These are phyloP conservation scores for Hypoxylon rubiginosum DNA, from an alignment of 2,329 filamentous ascomycete genomes.

Conservation along the genomic window DNA sequence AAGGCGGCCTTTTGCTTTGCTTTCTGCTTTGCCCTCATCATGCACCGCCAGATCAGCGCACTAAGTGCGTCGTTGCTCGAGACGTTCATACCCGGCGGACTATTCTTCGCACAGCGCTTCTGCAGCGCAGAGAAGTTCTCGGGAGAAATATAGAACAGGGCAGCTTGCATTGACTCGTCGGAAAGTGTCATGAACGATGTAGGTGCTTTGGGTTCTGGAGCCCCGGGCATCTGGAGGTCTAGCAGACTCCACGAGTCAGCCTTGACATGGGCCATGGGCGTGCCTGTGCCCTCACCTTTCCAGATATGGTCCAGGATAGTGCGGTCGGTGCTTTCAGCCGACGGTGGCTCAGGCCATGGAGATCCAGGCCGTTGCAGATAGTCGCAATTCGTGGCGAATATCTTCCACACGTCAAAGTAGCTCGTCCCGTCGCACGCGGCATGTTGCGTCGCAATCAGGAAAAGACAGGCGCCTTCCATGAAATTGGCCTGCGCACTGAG, in stretches of 20 bases:
- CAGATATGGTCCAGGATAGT: constrained; percentile 25
- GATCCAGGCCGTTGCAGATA: neutral
- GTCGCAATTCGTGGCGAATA: constrained; percentile 34
- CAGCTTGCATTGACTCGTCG: constrained; percentile 11
- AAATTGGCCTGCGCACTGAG: constrained; percentile 44
- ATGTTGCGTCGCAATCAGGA: constrained; percentile 18
- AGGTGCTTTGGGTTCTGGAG: too few species aligned
- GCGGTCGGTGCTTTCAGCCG: constrained; percentile 18
- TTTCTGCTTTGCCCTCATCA: constrained; percentile 23
- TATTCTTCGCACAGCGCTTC: neutral
- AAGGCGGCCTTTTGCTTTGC: constrained; percentile 1
- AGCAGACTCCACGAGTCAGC: neutral
- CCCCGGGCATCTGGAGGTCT: neutral
- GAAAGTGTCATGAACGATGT: neutral
- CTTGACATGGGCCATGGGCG: too few species aligned
- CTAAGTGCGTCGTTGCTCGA: constrained; percentile 31
- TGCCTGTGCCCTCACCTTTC: constrained; percentile 6
- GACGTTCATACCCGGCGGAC: neutral
- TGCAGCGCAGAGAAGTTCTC: constrained; percentile 12
- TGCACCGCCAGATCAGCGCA: constrained; percentile 37
- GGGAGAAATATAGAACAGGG: constrained; percentile 34
- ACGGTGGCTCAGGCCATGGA: neutral
- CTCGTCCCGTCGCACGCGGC: constrained; percentile 24
- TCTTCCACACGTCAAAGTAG: constrained; percentile 4
- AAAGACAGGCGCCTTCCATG: constrained; percentile 34